Percentiles rank a stretch among this genome's conserved stretches.
These are phyloP conservation scores for Mucor ambiguus DNA, from an alignment of 371 early-diverging fungal genomes.

Conservation along the genomic window DNA sequence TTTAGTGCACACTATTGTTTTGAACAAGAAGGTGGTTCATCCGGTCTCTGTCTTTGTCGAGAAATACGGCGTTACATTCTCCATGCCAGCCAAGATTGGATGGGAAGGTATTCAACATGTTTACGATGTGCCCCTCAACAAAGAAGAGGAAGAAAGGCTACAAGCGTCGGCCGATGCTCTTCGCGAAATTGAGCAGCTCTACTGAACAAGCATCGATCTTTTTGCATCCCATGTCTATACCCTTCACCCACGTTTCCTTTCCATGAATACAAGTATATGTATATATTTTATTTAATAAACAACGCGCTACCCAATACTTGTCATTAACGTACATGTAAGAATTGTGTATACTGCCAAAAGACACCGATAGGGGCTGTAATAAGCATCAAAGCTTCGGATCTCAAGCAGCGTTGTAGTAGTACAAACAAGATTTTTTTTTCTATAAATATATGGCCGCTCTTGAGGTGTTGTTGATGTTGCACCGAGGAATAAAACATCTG, in stretches of 20 bases:
- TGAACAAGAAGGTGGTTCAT: conserved; percentile 64
- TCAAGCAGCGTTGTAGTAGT: background rate
- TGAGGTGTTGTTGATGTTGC: background rate
- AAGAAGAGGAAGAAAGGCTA: conserved; percentile 56
- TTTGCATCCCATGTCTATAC: background rate
- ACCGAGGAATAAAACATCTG: background rate
- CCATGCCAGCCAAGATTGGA: conserved; percentile 77
- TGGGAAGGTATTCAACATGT: conserved; percentile 68
- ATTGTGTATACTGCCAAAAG: background rate
- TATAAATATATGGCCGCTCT: background rate
- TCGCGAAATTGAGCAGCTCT: conserved; percentile 33
- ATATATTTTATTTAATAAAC: background rate
- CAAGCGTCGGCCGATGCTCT: conserved; percentile 48
- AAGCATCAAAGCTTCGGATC: background rate
- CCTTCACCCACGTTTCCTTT: background rate
- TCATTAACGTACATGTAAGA: background rate
- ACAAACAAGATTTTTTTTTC: background rate
- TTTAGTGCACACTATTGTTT: conserved; percentile 67
- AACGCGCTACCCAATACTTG: background rate
- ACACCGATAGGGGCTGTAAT: background rate
- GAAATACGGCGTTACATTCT: conserved; percentile 62
- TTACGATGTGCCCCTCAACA: conserved; percentile 61
- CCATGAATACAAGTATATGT: background rate
- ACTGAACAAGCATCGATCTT: background rate
- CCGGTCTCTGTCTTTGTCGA: conserved; percentile 73